Conservation (phyloP, 176 grass and related monocot genomes). For the Oryza meyeriana region DNA sequence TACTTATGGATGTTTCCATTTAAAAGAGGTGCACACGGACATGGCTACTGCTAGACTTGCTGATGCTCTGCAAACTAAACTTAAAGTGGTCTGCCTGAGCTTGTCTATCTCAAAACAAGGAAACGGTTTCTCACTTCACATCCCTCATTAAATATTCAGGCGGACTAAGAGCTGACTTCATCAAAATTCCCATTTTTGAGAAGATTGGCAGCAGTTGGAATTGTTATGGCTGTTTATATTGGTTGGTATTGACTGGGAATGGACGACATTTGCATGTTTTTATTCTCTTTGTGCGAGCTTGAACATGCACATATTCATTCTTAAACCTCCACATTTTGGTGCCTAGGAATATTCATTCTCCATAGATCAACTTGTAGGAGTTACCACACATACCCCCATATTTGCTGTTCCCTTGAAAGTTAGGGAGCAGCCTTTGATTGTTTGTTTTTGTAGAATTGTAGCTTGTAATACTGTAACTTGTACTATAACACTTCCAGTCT, state of each 20-base stretch:
- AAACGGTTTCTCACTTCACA: background rate
- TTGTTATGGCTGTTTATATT: slow-evolving; percentile 29
- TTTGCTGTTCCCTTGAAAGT: slow-evolving; percentile 40
- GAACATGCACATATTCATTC: slow-evolving; percentile 35
- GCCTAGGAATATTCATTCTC: slow-evolving; percentile 19
- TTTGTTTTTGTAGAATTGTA: slow-evolving; percentile 33
- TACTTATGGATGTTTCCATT: slow-evolving; percentile 17
- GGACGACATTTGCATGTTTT: background rate
- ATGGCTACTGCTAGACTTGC: background rate
- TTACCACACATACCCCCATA: slow-evolving; percentile 26
- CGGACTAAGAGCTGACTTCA: slow-evolving; percentile 17
- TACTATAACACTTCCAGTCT: background rate
- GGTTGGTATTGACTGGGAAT: background rate
- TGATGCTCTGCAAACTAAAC: background rate
- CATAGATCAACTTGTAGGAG: slow-evolving; percentile 30
- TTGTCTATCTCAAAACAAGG: background rate
- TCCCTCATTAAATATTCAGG: slow-evolving; percentile 5
- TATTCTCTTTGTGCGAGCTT: slow-evolving; percentile 1
- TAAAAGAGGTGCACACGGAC: background rate
- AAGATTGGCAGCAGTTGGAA: slow-evolving; percentile 1
- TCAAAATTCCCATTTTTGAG: slow-evolving; percentile 10
- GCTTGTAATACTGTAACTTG: slow-evolving; percentile 19
- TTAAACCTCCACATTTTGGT: slow-evolving; percentile 30
- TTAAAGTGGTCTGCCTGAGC: background rate
- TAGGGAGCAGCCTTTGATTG: slow-evolving; percentile 14